Evolutionary conservation across 2,329 filamentous ascomycete species (phyloP).

Genomic region (Cryphonectria radicalis): DNA sequence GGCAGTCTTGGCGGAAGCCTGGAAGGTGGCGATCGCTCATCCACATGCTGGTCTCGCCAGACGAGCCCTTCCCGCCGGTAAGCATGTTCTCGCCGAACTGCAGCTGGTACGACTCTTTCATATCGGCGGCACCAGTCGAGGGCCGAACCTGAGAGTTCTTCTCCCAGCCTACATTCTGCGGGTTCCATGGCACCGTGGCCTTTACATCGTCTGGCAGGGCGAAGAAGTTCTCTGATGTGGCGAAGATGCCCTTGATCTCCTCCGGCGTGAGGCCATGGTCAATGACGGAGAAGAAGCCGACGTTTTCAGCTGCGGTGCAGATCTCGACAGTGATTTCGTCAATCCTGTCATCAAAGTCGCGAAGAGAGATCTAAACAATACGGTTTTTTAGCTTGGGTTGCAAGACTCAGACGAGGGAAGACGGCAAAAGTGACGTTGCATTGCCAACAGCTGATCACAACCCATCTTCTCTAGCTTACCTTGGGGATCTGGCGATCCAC

Average conservation of each 20-base stretch:
- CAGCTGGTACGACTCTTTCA: constrained; percentile 63
- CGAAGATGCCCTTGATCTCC: constrained; percentile 50
- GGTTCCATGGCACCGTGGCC: constrained; percentile 54
- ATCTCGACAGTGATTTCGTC: constrained; percentile 58
- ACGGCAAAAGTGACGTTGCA: neutral
- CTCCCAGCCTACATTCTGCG: constrained; percentile 59
- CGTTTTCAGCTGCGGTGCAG: constrained; percentile 58
- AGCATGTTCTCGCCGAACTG: constrained; percentile 49
- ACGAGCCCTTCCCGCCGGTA: constrained; percentile 29
- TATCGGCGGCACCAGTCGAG: constrained; percentile 58
- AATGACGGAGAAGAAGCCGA: constrained; percentile 61
- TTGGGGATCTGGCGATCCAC: constrained; percentile 28
- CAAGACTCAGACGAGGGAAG: neutral
- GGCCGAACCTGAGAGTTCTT: constrained; percentile 59
- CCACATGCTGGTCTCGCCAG: constrained; percentile 33
- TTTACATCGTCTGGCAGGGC: constrained; percentile 52
- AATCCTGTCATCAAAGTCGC: constrained; percentile 56
- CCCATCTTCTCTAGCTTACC: constrained; percentile 11
- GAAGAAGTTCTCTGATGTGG: constrained; percentile 50
- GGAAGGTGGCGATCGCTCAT: constrained; percentile 43
- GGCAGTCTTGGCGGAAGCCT: constrained; percentile 51
- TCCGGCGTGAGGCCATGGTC: constrained; percentile 49
- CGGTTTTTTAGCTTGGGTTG: neutral
- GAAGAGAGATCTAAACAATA: constrained; percentile 55
- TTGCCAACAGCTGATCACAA: neutral